Percentiles rank a stretch among this genome's conserved stretches.
Conservation (phyloP, 2,329 filamentous ascomycete species). For the Neofusicoccum ribis region DNA sequence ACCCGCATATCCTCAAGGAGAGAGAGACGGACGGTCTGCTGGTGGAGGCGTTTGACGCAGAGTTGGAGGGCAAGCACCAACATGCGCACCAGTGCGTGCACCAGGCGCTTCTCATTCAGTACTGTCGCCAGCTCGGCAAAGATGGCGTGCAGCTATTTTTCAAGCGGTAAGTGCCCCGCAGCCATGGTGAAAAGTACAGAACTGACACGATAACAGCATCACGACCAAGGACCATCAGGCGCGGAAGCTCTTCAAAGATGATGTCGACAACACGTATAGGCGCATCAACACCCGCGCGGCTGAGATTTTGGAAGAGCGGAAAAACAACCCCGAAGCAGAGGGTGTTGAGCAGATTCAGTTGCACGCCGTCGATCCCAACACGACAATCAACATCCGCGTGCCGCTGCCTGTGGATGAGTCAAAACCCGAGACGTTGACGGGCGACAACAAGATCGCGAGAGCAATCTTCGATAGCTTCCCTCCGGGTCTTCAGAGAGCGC, state of each 20-base stretch:
- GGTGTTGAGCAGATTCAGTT: constrained; percentile 96
- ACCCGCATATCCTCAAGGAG: constrained; percentile 79
- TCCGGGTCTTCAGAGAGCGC: constrained; percentile 75
- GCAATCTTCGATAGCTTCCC: constrained; percentile 82
- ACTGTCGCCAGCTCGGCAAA: constrained; percentile 84
- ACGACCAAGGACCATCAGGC: constrained; percentile 88
- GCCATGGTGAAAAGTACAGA: background rate
- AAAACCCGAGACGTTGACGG: constrained; percentile 19
- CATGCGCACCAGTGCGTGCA: constrained; percentile 85
- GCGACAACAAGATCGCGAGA: constrained; percentile 64
- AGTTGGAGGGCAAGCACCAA: constrained; percentile 74
- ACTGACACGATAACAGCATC: constrained; percentile 52
- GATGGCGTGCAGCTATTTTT: constrained; percentile 93
- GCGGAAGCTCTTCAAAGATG: constrained; percentile 85
- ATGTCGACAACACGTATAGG: constrained; percentile 84
- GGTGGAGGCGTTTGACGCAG: constrained; percentile 86
- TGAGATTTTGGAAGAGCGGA: constrained; percentile 67
- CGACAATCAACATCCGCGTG: constrained; percentile 84
- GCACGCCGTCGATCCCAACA: constrained; percentile 86
- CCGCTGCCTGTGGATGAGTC: constrained; percentile 58
- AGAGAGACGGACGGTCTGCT: constrained; percentile 88
- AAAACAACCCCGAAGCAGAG: constrained; percentile 50
- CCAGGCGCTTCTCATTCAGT: constrained; percentile 88
- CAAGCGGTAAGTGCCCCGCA: constrained; percentile 60
- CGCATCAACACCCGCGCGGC: constrained; percentile 75